Evolutionary conservation across 768 basidiomycete genomes (phyloP).

Genomic region (Mycena latifolia): DNA sequence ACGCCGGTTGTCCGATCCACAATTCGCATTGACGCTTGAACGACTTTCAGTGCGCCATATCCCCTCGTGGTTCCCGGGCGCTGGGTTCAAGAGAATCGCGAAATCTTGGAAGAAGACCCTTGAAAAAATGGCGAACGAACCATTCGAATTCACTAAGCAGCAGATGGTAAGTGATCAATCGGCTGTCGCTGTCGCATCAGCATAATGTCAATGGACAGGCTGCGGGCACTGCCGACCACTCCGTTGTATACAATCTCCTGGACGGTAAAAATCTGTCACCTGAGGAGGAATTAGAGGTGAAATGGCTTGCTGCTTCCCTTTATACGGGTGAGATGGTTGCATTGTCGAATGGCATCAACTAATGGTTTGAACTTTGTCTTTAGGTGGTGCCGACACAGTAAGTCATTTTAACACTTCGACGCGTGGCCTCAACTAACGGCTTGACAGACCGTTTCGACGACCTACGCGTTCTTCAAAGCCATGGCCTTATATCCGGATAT

Average conservation of each 20-base stretch:
- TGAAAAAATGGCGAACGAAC: slow-evolving; percentile 57
- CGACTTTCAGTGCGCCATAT: slow-evolving; percentile 56
- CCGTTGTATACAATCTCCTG: slow-evolving; percentile 48
- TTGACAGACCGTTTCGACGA: slow-evolving; percentile 51
- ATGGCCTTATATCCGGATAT: slow-evolving; percentile 55
- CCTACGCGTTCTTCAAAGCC: slow-evolving; percentile 56
- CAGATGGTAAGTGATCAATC: slow-evolving; percentile 50
- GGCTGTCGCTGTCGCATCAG: background rate
- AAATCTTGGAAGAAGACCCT: slow-evolving; percentile 56
- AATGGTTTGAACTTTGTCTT: too few relatives aligned
- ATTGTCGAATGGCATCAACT: background rate
- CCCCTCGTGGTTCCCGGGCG: slow-evolving; percentile 71
- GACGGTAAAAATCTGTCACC: slow-evolving; percentile 41
- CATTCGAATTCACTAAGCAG: slow-evolving; percentile 57
- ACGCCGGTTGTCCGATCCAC: slow-evolving; percentile 28
- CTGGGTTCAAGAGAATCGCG: slow-evolving; percentile 63
- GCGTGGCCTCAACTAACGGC: background rate
- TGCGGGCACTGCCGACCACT: slow-evolving; percentile 48
- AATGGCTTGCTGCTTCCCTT: slow-evolving; percentile 60
- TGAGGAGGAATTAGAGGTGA: slow-evolving; percentile 54
- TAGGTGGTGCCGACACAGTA: slow-evolving; percentile 57
- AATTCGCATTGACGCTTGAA: background rate
- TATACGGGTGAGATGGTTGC: slow-evolving; percentile 48
- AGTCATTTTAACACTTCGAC: slow-evolving; percentile 17
- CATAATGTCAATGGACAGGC: slow-evolving; percentile 37